Base-by-base conservation (phyloP, 371 early-diverging fungal species). In the Funneliformis caledonium region DNA sequence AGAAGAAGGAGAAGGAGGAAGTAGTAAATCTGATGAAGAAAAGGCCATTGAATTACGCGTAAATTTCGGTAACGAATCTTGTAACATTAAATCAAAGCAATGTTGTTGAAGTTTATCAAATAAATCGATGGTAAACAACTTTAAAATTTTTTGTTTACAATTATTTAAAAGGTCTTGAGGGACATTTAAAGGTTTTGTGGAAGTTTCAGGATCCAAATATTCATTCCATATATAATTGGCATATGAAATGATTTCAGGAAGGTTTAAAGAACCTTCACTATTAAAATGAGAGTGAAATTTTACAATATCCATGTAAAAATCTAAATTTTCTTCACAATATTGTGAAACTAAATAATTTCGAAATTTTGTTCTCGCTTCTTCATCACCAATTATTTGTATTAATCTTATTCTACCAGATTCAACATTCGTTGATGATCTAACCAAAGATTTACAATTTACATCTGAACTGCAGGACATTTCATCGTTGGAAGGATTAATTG, bases 71-170 rank as follows among this genome's bases (percentile, higher is more conserved):
- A 78, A 37, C 37, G 79, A 78, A 78, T 78, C 79, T 68, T 78
- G 79, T 37, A 78, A 48, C 79, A 78, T 78, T 31, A 78, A 43
- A 37, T 52, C 79, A 45, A 78, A 78, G 59, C 79, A 78, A 78
- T 78, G 79, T 69, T 78, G 69, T 78, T 78, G 79, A 10, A 78
- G 37, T 78, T 78, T 78, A 69, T 78, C 79, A 69, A 78, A 78
- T 69, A 69, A 33, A 78, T 78, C 70, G 7, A 37, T 47, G 1
- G 33, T 68, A 59, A 26, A 69, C 1, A 6, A 22, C 37, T 59
- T 52, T 47, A 52, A 68, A 4, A 78, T 69, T 59, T 78, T 50
- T 67, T 61, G 67, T 69, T 52, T 26, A 78, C 79, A 78, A 31
- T 19, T 6, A 69, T 50, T 65, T 56, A 22, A 42, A 33, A 78